Evolutionary conservation across 352 stramenopile species (phyloP), one percentile per base, ranked within the genome.

Genomic region (Globisporangium megalacanthum): DNA sequence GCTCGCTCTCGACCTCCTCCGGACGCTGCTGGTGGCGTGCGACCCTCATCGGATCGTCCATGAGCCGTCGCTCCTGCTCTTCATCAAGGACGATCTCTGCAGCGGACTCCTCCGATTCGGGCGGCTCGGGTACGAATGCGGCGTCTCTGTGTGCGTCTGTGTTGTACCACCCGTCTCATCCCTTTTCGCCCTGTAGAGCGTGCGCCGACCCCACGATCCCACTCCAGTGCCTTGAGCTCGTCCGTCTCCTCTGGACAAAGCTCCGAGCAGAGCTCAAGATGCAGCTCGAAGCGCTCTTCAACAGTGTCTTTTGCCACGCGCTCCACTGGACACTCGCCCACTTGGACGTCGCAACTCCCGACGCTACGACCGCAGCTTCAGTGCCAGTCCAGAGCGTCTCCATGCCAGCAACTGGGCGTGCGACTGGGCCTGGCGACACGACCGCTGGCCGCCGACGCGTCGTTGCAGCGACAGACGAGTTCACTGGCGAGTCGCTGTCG

Each of bases 11-110:
- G 78, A 65, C 41, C 66, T 94, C 13, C 59, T 94, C 4, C 67
- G 87, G 19, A 69, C 68, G 8, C 68, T 72, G 35, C 60, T 94
- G 15, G 64, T 83, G 6, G 62, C 75, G 9, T 88, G 76, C 49
- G 76, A 90, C 39, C 70, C 67, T 6, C 58, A 72, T 8, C 52
- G 75, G 46, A 66, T 92, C 48, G 72, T 66, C 6, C 53, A 65
- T 4, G 79, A 81, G 17, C 79, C 78, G 20, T 86, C 85, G 45
- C 62, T 94, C 5, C 84, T 92, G 72, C 56, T 89, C 14, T 92
- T 93, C 41, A 79, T 92, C 50, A 88, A 94, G 60, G 85, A 94
- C 58, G 85, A 94, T 46, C 58, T 94, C 29, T 92, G 85, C 45
- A 84, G 77, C 39, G 74, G 77, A 17, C 66, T 94, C 44, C 63